Evolutionary conservation across 371 early-diverging fungal species (phyloP).

Genomic region (Capniomyces stellatus): DNA sequence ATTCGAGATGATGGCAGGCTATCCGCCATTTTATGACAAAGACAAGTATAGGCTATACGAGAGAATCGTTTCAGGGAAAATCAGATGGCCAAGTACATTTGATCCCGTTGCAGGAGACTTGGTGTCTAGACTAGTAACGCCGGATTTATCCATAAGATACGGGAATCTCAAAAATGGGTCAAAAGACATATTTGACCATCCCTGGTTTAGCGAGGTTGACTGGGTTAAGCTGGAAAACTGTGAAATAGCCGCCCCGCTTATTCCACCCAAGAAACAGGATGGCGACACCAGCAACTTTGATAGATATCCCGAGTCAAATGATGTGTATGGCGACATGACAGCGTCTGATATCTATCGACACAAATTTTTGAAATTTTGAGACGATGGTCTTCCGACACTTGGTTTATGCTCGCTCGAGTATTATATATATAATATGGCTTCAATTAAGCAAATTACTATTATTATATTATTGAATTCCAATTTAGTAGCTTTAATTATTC

Average conservation of each 20-base stretch:
- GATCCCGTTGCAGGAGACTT: constrained; percentile 80
- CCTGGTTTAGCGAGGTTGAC: constrained; percentile 89
- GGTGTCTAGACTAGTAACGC: constrained; percentile 62
- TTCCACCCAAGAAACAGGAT: constrained; percentile 56
- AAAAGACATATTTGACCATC: constrained; percentile 79
- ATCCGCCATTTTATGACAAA: constrained; percentile 94
- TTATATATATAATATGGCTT: too few species aligned
- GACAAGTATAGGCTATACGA: constrained; percentile 88
- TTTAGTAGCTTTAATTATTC: too few species aligned
- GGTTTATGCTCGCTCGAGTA: too few species aligned
- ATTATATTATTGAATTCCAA: too few species aligned
- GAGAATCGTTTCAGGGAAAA: constrained; percentile 74
- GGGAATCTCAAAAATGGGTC: constrained; percentile 82
- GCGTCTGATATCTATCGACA: background rate
- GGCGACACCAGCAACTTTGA: constrained; percentile 95
- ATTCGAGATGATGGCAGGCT: constrained; percentile 84
- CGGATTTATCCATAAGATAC: constrained; percentile 76
- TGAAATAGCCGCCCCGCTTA: constrained; percentile 75
- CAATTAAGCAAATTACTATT: too few species aligned
- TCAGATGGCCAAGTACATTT: constrained; percentile 78
- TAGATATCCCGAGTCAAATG: constrained; percentile 50
- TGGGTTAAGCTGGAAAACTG: constrained; percentile 59
- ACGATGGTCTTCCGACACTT: too few species aligned
- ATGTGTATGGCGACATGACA: constrained; percentile 8
- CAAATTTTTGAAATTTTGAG: background rate